A percentile compares a stretch with the other conserved stretches of the same genome.
Conservation (phyloP, 352 stramenopile species). For the Phytophthora agathidicida region DNA sequence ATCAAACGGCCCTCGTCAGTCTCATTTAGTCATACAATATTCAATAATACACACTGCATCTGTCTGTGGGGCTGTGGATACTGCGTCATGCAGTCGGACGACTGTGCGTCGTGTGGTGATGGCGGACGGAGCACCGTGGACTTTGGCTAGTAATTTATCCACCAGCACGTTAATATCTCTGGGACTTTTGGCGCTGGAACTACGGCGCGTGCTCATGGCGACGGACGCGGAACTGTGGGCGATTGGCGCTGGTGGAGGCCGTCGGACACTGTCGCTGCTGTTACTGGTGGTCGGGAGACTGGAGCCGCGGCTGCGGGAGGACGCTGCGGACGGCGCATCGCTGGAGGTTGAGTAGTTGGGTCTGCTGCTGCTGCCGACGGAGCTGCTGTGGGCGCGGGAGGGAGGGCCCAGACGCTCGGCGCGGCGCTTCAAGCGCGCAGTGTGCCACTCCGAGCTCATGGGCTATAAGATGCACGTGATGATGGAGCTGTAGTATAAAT, state of each 20-base stretch:
- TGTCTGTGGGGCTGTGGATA: conserved; percentile 19
- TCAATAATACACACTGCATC: conserved; percentile 45
- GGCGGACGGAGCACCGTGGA: conserved; percentile 61
- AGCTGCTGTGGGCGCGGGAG: conserved; percentile 19
- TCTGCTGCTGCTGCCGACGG: conserved; percentile 13
- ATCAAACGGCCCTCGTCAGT: too few relatives aligned
- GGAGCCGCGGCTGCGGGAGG: conserved; percentile 14
- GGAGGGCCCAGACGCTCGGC: conserved; percentile 33
- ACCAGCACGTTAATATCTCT: conserved; percentile 60
- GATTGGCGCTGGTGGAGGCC: background rate
- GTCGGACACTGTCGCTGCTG: conserved; percentile 9
- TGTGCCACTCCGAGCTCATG: conserved; percentile 40
- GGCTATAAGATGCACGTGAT: background rate
- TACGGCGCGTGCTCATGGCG: conserved; percentile 37
- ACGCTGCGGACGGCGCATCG: conserved; percentile 3
- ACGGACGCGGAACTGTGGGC: conserved; percentile 11
- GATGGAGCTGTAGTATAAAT: too few relatives aligned
- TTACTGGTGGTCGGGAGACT: conserved; percentile 1
- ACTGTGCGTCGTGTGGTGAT: conserved; percentile 64
- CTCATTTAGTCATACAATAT: too few relatives aligned
- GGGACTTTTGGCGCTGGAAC: conserved; percentile 30
- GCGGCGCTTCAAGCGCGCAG: conserved; percentile 50
- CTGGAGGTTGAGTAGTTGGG: background rate
- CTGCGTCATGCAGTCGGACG: conserved; percentile 58
- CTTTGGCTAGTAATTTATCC: conserved; percentile 55